These are phyloP conservation scores for Heritiera fomes DNA, from an alignment of 345 rosid species.

Conservation along the genomic window DNA sequence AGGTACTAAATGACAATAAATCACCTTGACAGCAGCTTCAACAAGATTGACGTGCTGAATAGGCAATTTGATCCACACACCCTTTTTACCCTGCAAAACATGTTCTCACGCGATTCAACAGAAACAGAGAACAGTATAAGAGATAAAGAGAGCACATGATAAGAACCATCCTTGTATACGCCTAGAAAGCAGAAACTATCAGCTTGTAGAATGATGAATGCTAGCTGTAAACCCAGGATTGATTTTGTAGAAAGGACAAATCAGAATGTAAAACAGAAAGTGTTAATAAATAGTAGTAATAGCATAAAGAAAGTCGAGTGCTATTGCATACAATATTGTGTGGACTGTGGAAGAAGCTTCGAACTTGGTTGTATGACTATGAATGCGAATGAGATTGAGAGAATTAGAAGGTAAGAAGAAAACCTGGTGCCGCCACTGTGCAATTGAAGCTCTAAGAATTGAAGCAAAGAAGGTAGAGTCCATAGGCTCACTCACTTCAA, in stretches of 20 bases:
- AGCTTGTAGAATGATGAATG: not conserved
- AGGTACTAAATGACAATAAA: not conserved
- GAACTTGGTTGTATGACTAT: not conserved
- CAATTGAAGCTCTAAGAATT: conserved; percentile 56
- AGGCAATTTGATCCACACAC: conserved; percentile 90
- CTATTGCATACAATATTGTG: too few relatives aligned
- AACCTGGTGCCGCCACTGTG: conserved; percentile 76
- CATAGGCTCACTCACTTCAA: conserved; percentile 60
- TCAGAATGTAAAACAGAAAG: not conserved
- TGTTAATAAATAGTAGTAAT: not conserved
- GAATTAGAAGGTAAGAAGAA: not conserved
- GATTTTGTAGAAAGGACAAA: not conserved
- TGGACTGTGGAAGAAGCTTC: not conserved
- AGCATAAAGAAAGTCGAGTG: too few relatives aligned
- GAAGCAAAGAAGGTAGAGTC: conserved; percentile 53
- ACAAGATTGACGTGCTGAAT: conserved; percentile 62
- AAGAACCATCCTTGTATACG: not conserved
- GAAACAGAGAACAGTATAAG: not conserved
- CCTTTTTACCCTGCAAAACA: conserved; percentile 68
- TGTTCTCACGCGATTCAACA: not conserved
- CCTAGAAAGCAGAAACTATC: not conserved
- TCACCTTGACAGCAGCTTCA: conserved; percentile 76
- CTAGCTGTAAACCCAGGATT: too few relatives aligned
- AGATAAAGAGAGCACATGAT: not conserved
- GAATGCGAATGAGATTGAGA: not conserved